Conservation (phyloP, 2,329 filamentous ascomycete species). For the Mycocentrospora acerina region DNA sequence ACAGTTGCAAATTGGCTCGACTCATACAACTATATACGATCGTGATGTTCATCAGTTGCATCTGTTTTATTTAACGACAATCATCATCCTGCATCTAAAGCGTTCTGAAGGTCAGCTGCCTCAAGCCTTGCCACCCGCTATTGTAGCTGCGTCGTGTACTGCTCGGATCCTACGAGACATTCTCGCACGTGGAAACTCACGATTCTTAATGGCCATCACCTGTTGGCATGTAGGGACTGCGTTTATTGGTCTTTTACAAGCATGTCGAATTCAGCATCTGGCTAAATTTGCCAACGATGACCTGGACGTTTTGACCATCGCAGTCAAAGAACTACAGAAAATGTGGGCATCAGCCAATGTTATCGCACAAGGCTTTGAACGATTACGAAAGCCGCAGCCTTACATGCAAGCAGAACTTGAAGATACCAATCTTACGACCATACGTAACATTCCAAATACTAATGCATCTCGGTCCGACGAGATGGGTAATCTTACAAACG, state of each 20-base stretch:
- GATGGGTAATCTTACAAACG: background rate
- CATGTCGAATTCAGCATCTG: constrained; percentile 20
- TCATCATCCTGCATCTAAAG: constrained; percentile 23
- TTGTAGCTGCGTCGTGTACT: constrained; percentile 23
- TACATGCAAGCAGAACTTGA: background rate
- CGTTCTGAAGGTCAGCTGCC: constrained; percentile 22
- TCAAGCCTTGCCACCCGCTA: constrained; percentile 22
- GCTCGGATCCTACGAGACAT: constrained; percentile 22
- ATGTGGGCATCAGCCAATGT: constrained; percentile 29
- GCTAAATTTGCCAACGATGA: constrained; percentile 19
- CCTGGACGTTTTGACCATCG: constrained; percentile 16
- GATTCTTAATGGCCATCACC: constrained; percentile 26
- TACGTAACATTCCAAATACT: background rate
- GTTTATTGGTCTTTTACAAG: constrained; percentile 24
- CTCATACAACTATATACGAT: constrained; percentile 17
- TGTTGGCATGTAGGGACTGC: constrained; percentile 26
- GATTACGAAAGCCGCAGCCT: constrained; percentile 16
- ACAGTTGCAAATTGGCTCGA: constrained; percentile 14
- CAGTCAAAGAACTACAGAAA: constrained; percentile 21
- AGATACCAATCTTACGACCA: background rate
- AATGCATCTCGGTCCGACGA: background rate
- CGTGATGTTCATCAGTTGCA: constrained; percentile 25
- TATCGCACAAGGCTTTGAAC: constrained; percentile 19
- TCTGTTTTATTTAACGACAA: constrained; percentile 24
- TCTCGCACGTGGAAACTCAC: constrained; percentile 21